Evolutionary conservation across 1,139 yeast species (phyloP), one percentile per base, ranked within the genome.

Genomic region (Taphrina populina): DNA sequence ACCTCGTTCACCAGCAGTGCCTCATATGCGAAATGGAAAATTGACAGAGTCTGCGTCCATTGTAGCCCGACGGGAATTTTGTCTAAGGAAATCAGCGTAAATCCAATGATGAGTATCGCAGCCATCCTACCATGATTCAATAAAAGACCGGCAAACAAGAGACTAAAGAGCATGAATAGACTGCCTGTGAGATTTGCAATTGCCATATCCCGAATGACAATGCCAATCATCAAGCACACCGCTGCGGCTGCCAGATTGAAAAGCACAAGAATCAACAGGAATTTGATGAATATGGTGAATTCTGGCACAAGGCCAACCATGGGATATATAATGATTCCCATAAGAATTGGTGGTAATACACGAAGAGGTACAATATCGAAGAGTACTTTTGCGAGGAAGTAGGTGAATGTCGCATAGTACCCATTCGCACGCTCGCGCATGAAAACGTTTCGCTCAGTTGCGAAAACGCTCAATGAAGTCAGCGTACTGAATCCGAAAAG

Each of bases 1-100:
- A 92, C 97, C 68, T 92, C 98, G 68, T 92, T 92, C 55, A 92
- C 90, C 1, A 90, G 78, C 62, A 92, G 74, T 0, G 96, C 87
- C 67, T 92, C 98, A 67, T 90, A 92, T 0, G 96, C 96, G 67
- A 88, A 92, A 69, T 92, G 97, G 77, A 90, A 92, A 54, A 92
- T 80, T 0, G 96, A 88, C 33, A 88, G 68, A 74, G 85, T 85
- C 70, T 88, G 90, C 62, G 90, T 73, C 82, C 92, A 85, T 60
- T 79, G 79, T 56, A 88, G 80, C 58, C 82, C 84, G 3, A 76
- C 70, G 10, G 87, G 87, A 66, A 84, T 79, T 40, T 84, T 82
- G 57, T 82, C 84, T 63, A 27, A n/a, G 3, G 26, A 26, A 13
- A 21, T 36, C n/a, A 34, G 19, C 17, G 6, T 30, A 30, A 52